Evolutionary conservation across 2,329 filamentous ascomycete genomes (phyloP).

Genomic region (Neoascochyta sp.): DNA sequence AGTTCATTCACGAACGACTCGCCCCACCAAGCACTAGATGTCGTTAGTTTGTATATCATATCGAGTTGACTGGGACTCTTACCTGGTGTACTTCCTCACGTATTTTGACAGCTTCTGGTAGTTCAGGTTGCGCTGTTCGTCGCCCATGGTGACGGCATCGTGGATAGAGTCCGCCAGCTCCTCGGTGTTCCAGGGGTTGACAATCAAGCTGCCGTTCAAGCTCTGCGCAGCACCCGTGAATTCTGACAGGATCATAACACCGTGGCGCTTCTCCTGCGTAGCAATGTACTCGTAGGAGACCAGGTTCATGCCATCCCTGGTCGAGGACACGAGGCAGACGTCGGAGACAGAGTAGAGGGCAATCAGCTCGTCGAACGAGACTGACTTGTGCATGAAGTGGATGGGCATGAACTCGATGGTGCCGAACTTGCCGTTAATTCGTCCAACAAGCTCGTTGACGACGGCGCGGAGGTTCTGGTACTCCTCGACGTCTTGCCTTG

Average conservation of each 20-base stretch:
- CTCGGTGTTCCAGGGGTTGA: slow-evolving; percentile 98
- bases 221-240: slow-evolving; percentile 95
- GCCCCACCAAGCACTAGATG: slow-evolving; percentile 83
- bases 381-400: slow-evolving; percentile 95
- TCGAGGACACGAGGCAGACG: slow-evolving; percentile 87
- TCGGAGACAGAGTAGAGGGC: slow-evolving; percentile 91
- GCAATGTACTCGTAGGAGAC: slow-evolving; percentile 99
- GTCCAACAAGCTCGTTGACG: slow-evolving; percentile 92
- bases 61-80: slow-evolving; percentile 11
- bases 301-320: slow-evolving; percentile 98
- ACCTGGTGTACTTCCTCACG: slow-evolving; percentile 93
- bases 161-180: slow-evolving; percentile 90
- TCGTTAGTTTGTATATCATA: slow-evolving; percentile 14
- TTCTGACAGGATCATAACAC: slow-evolving; percentile 91
- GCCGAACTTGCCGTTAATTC: slow-evolving; percentile 96
- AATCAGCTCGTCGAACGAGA: slow-evolving; percentile 90
- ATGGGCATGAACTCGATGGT: slow-evolving; percentile 99
- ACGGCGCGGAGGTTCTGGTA: slow-evolving; percentile 95
- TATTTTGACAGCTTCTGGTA: slow-evolving; percentile 92
- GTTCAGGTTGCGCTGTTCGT: slow-evolving; percentile 80
- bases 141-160: slow-evolving; percentile 93
- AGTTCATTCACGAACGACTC: slow-evolving; percentile 87
- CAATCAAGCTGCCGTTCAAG: slow-evolving; percentile 86
- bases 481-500: slow-evolving; percentile 92
- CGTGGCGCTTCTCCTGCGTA: slow-evolving; percentile 83